These are phyloP conservation scores for Auriscalpium vulgare DNA, from an alignment of 768 basidiomycete genomes.

Conservation along the genomic window DNA sequence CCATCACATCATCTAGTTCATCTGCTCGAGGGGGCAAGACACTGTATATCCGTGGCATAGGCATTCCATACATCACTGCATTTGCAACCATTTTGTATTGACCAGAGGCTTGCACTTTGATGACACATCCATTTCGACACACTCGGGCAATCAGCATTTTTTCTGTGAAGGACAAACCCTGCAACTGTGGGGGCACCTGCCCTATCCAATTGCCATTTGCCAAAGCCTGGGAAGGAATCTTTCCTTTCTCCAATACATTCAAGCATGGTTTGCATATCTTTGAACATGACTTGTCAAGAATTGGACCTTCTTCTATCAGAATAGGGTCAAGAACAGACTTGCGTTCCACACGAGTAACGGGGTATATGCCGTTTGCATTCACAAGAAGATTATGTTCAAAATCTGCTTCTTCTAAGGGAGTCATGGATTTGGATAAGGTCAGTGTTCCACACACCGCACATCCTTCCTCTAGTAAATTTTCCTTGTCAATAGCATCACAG, in stretches of 20 bases:
- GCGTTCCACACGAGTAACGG: background rate
- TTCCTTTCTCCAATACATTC: background rate
- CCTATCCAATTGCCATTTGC: too few relatives aligned
- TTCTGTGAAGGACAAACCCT: too few relatives aligned
- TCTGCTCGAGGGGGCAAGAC: constrained; percentile 23
- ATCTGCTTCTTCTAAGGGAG: background rate
- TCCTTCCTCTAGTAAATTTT: background rate
- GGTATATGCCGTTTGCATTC: background rate
- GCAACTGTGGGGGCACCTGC: too few relatives aligned
- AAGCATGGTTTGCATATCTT: background rate
- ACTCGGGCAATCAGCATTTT: constrained; percentile 3
- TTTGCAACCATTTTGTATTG: constrained; percentile 28
- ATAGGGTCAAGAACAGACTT: background rate
- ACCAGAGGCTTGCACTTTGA: constrained; percentile 4
- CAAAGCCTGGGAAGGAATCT: background rate
- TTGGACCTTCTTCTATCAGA: background rate
- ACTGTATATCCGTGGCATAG: constrained; percentile 24
- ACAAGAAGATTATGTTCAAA: background rate
- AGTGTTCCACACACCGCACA: too few relatives aligned
- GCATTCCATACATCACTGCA: constrained; percentile 24
- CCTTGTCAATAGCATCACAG: background rate
- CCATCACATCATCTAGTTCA: constrained; percentile 27
- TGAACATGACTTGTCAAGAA: background rate
- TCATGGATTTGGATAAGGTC: too few relatives aligned
- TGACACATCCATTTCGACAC: constrained; percentile 14